Conservation (phyloP, 2,329 filamentous ascomycete species). For the Aspergillus pseudotamarii region DNA sequence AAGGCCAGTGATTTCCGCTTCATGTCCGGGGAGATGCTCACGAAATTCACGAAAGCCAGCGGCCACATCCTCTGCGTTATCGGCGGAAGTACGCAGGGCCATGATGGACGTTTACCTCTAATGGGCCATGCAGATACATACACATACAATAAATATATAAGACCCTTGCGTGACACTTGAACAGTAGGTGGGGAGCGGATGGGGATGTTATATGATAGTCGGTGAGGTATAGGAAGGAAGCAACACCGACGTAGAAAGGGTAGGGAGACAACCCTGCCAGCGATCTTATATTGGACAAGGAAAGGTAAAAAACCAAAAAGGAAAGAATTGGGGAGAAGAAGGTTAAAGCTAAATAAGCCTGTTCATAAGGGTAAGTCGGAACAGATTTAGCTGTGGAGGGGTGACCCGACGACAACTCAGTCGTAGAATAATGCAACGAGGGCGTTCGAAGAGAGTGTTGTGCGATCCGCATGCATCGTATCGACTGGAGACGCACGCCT, state of each 20-base stretch:
- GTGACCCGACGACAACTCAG: conserved; percentile 21
- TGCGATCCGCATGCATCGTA: conserved; percentile 23
- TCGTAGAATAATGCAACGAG: conserved; percentile 17
- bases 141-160: background rate
- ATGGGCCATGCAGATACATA: conserved; percentile 17
- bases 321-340: background rate
- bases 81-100: conserved; percentile 48
- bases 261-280: background rate
- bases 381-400: conserved; percentile 16
- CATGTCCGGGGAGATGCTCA: conserved; percentile 53
- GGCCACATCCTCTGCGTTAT: conserved; percentile 57
- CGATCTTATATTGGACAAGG: background rate
- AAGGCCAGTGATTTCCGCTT: conserved; percentile 56
- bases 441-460: conserved; percentile 15
- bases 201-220: background rate
- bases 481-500: conserved; percentile 9
- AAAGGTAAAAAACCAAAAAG: background rate
- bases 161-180: background rate
- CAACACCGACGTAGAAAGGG: background rate
- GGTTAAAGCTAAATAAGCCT: background rate
- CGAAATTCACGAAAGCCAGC: conserved; percentile 54
- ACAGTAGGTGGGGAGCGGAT: background rate
- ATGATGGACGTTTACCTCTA: conserved; percentile 29
- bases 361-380: background rate
- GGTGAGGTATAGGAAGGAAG: background rate